A percentile compares a stretch with the other conserved stretches of the same genome.
Conservation (phyloP, 31 red algal genomes). For the Endocladia muricata region DNA sequence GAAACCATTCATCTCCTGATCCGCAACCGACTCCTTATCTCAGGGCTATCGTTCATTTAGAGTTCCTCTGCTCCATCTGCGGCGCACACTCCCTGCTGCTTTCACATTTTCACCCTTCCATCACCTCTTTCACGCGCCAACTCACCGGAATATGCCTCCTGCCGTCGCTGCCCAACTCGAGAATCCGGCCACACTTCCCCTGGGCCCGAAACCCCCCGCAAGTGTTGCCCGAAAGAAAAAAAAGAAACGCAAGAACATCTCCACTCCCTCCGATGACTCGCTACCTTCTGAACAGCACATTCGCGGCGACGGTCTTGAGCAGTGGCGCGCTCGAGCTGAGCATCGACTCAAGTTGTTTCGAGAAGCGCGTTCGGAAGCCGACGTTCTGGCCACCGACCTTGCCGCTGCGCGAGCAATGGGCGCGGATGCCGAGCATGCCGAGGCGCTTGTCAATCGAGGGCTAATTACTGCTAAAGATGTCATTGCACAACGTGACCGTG, state of each 20-base stretch:
- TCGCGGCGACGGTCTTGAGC: conserved; percentile 16
- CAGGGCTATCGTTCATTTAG: too few species aligned
- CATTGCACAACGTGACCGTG: conserved; percentile 36
- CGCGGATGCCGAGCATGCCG: conserved; percentile 31
- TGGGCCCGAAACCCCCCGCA: too few species aligned
- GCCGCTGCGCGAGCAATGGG: conserved; percentile 17
- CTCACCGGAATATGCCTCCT: too few species aligned
- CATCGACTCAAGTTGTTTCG: conserved; percentile 4
- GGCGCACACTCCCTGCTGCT: too few species aligned
- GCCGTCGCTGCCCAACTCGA: too few species aligned
- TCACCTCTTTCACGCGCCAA: too few species aligned
- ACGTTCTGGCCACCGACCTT: conserved; percentile 4
- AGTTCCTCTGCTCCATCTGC: too few species aligned
- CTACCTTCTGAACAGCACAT: background rate
- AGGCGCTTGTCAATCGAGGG: conserved; percentile 23
- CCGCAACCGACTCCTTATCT: too few species aligned
- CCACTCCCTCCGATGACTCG: background rate
- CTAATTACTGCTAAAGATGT: conserved; percentile 20
- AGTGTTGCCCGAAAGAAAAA: background rate
- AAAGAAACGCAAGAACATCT: background rate
- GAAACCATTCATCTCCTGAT: too few species aligned
- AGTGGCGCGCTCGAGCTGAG: conserved; percentile 22
- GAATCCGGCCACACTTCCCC: too few species aligned
- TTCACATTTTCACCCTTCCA: too few species aligned
- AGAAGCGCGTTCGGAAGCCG: conserved; percentile 4